A percentile compares a stretch with the other conserved stretches of the same genome.
These are phyloP conservation scores for Russula sp. DNA, from an alignment of 768 basidiomycete species.

Conservation along the genomic window DNA sequence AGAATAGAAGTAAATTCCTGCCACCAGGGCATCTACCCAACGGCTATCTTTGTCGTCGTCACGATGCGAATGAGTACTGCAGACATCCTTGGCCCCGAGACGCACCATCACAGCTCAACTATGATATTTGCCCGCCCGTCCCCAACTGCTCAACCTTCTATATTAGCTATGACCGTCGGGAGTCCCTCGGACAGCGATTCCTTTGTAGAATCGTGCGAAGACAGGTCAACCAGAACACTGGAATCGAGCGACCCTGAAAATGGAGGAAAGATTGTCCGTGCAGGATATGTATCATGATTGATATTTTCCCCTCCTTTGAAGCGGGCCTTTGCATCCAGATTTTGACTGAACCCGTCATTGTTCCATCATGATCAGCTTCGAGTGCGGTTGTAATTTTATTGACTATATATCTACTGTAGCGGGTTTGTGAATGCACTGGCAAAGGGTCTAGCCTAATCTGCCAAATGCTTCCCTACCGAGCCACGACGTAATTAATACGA, in stretches of 20 bases:
- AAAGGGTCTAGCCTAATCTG: too few species aligned
- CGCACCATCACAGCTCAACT: background rate
- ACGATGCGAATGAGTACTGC: conserved; percentile 7
- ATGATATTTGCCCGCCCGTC: background rate
- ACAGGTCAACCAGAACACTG: background rate
- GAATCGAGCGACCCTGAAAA: background rate
- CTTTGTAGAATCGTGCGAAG: background rate
- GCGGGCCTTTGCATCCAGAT: too few species aligned
- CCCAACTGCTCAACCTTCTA: too few species aligned
- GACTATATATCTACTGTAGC: too few species aligned
- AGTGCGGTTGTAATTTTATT: too few species aligned
- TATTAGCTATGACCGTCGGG: too few species aligned
- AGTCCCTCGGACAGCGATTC: background rate
- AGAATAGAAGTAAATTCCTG: background rate
- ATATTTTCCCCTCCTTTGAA: background rate
- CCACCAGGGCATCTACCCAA: conserved; percentile 14
- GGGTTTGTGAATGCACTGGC: too few species aligned
- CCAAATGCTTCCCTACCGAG: too few species aligned
- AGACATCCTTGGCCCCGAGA: background rate
- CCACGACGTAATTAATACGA: too few species aligned
- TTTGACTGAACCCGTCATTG: too few species aligned
- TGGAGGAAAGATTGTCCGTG: background rate
- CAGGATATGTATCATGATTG: background rate
- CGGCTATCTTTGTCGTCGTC: conserved; percentile 10
- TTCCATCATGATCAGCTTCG: too few species aligned